Base-by-base conservation (phyloP, 257 asterid species). In the Plantago elongata region DNA sequence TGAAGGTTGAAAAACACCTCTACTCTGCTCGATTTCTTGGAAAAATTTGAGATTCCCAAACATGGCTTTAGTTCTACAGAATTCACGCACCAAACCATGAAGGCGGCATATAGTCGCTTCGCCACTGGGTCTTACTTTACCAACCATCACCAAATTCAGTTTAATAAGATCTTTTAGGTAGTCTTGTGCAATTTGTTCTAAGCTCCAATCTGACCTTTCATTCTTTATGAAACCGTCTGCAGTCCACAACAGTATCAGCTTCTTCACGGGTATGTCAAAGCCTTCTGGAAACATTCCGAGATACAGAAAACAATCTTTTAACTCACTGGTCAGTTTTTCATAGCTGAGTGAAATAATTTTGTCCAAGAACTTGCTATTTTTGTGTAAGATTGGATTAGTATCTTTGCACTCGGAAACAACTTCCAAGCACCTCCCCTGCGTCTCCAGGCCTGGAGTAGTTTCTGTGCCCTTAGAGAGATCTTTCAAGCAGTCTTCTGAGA, bases 291-390 rank as follows among this genome's bases (percentile, higher is more conserved):
- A 68, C 2, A 66, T 60, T 29, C 79, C 75, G 14, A 70, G 58
- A 59, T 69, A 74, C n/a, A 74, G 64, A 37, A 74, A 74, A 54
- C 79, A 74, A 0, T 61, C 54, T 57, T 47, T 74, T 50, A 74
- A 46, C 47, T 64, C 45, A 11, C 61, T 38, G 43, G 79, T 63
- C 67, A 70, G 66, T 40, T 68, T 56, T 16, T 74, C 44, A 22
- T 69, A 75, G 59, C 79, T 75, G 8, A 34, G 40, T 66, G 57
- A 16, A 8, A 18, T 51, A n/a, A 74, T 13, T 45, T 45, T 22
- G 27, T 45, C 48, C 60, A 38, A 65, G 29, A 3, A 65, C 13
- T 17, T 11, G 52, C 56, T 13, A 3, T 13, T 10, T 2, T 45
- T 11, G 3, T 45, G 49, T 11, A 51, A 54, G 15, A 57, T 65